These are phyloP conservation scores for Puccinia triticina DNA, from an alignment of 1,284 basidiomycete genomes.

Conservation along the genomic window DNA sequence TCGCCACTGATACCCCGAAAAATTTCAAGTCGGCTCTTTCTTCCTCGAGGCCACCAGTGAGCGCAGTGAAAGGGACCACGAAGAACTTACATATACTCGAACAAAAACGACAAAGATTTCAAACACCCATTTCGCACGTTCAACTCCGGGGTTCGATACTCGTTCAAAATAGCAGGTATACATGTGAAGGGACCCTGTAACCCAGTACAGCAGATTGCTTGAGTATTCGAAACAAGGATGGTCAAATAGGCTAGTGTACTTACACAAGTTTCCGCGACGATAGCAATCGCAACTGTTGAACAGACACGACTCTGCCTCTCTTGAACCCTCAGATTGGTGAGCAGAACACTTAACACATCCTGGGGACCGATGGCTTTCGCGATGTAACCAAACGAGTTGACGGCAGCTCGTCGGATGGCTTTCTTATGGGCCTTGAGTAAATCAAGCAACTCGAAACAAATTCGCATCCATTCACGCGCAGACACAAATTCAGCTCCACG, in stretches of 20 bases:
- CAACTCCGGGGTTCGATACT: conserved; percentile 91
- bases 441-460: conserved; percentile 97
- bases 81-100: conserved; percentile 78
- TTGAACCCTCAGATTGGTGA: conserved; percentile 96
- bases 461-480: conserved; percentile 94
- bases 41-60: not conserved
- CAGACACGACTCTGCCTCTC: conserved; percentile 99
- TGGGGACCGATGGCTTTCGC: conserved; percentile 99
- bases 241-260: not conserved
- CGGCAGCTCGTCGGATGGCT: conserved; percentile 94
- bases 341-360: conserved; percentile 91
- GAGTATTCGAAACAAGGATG: conserved; percentile 90
- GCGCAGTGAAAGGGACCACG: not conserved
- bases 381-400: conserved; percentile 99
- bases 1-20: conserved; percentile 67
- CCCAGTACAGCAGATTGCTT: not conserved
- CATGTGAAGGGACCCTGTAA: conserved; percentile 78
- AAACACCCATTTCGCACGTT: conserved; percentile 99
- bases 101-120: conserved; percentile 96
- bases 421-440: conserved; percentile 99
- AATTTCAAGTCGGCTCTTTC: not conserved
- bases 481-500: conserved; percentile 98
- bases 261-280: conserved; percentile 55
- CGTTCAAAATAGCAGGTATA: conserved; percentile 97
- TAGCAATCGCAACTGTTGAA: conserved; percentile 90